Evolutionary conservation across 108 stramenopile species (phyloP), one percentile per base, ranked within the genome.

Genomic region (Fragilaria crotonensis): DNA sequence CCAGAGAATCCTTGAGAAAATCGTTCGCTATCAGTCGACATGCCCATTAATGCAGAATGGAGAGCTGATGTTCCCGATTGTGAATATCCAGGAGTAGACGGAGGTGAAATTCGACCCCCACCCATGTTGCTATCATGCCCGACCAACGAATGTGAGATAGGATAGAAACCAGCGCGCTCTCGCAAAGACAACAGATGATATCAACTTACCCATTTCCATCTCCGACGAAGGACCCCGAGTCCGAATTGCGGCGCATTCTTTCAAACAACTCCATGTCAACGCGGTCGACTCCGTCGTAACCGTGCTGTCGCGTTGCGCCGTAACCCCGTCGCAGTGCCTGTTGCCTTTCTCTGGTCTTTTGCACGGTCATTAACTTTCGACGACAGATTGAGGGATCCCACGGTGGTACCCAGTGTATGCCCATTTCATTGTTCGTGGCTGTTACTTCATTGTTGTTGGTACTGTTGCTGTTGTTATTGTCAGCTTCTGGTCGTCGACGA

Each of bases 391-490:
- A 71, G 45, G 84, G 72, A 72, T 91, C 85, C 71, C 74, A 84
- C n/a, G 89, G 86, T 30, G 84, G 79, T 19, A 75, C 68, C 89
- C 89, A 91, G 45, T 73, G 71, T 18, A 87, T 66, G 9, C 82
- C 81, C 14, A 75, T 73, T 3, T 75, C 30, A 17, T 59, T 67
- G 48, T 83, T 82, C 21, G 71, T 68, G 18, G 57, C 66, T 27
- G 60, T 70, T 4, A 61, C 68, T 52, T 25, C 1, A 18, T 22
- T 26, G 2, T 27, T 27, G 2, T 4, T 2, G n/a, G 23, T 28
- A 1, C 21, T n/a, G n/a, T 18, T 18, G 2, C 3, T 52, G 9
- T 18, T 27, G 27, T 26, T 54, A 4, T 28, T 7, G 48, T 30
- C 53, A 29, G 18, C 25, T 47, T 36, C 31, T 48, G 21, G 25